Base-by-base conservation (phyloP, 1,139 yeast species). In the Kodamaea ohmeri region DNA sequence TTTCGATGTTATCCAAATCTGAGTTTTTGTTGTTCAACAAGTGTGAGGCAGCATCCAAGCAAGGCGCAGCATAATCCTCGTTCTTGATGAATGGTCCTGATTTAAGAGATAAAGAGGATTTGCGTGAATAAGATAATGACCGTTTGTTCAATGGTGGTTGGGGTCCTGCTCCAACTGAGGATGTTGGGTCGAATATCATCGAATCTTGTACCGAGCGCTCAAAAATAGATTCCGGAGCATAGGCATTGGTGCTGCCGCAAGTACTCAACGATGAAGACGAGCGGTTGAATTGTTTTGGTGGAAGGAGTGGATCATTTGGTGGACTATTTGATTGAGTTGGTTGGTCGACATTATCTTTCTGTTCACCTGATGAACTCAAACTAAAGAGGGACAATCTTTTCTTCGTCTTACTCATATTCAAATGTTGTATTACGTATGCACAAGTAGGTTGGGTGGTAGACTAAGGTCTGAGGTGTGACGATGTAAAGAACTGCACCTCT, bases 41-140 rank as follows among this genome's bases (percentile, higher is more conserved):
- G 34, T 78, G 71, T 3, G 92, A 77, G 18, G 90, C 75, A 7
- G 90, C 90, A 53, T 86, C 95, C 53, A 88, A 67, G 7, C 89
- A 89, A 2, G 96, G 89, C 1, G 95, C 89, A 36, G 86, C 84
- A 49, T 68, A 78, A 58, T 86, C 88, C 55, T 86, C 75, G 30
- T 58, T 61, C 41, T 63, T 63, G 41, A 65, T 56, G 33, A 39
- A 50, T 31, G 38, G 53, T 29, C 62, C 61, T n/a, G 53, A 42
- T 27, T 41, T 35, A 17, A 41, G 44, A 16, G 65, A 55, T 32
- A 61, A 45, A 19, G 60, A 50, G 16, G 66, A 56, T 39, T 58
- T 58, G 41, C 56, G 64, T 11, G 65, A 52, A 35, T 58, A 53
- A 17, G 59, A 54, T 34, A 58, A 41, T 8, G 61, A 49, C 34